Evolutionary conservation across 2,329 filamentous ascomycete genomes (phyloP).

Genomic region (Beauveria sp.): DNA sequence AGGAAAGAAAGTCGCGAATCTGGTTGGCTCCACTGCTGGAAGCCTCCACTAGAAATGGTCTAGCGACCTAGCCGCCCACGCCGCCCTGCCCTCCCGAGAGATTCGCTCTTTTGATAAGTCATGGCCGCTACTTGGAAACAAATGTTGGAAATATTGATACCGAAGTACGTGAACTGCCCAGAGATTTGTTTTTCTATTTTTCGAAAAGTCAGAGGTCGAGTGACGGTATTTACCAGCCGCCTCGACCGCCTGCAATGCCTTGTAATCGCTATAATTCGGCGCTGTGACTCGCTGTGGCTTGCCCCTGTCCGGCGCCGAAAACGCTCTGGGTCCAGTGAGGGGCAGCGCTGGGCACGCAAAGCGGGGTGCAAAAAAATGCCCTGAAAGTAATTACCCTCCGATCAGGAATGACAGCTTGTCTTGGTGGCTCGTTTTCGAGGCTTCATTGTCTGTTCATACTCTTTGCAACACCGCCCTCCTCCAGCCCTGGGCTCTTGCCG

Average conservation of each 20-base stretch:
- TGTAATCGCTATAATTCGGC: background rate
- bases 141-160: no score
- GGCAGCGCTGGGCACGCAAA: constrained; percentile 7
- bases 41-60: background rate
- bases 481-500: background rate
- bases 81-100: no score
- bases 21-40: constrained; percentile 2
- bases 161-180: no score
- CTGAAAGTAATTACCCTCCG: background rate
- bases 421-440: constrained; percentile 7
- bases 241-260: background rate
- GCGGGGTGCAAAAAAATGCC: constrained; percentile 11
- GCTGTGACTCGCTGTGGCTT: background rate
- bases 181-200: no score
- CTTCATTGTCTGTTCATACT: constrained; percentile 1
- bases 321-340: background rate
- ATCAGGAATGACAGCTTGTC: constrained; percentile 6
- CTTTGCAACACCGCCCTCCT: background rate
- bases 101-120: no score
- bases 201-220: no score
- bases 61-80: no score
- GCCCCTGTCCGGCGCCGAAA: background rate
- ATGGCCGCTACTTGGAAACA: no score
- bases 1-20: background rate
- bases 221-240: background rate